phyloP scores from a whole-genome alignment of 1,284 basidiomycete genomes.

The Heterobasidion occidentale region DNA sequence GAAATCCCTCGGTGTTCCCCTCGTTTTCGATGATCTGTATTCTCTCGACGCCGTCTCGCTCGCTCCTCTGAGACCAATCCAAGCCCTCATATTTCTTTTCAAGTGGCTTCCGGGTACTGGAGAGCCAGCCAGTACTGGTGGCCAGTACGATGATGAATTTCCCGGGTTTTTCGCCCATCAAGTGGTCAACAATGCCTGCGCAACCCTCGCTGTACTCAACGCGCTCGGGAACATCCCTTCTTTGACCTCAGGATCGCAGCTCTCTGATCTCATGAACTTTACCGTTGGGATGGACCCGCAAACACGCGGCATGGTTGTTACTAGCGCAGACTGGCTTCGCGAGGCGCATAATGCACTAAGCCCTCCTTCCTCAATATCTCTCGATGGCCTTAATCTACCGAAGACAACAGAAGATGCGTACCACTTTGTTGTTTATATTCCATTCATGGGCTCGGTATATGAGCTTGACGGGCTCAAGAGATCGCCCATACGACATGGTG shows the following conservation, averaged over 20 bases:
- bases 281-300: slow-evolving; percentile 80
- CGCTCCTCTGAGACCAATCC: slow-evolving; percentile 67
- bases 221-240: slow-evolving; percentile 84
- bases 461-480: slow-evolving; percentile 86
- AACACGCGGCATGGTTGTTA: slow-evolving; percentile 78
- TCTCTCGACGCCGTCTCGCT: slow-evolving; percentile 74
- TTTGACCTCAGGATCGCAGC: slow-evolving; percentile 56
- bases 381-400: slow-evolving; percentile 67
- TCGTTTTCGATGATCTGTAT: slow-evolving; percentile 83
- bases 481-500: slow-evolving; percentile 73
- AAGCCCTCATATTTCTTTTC: slow-evolving; percentile 89
- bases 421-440: slow-evolving; percentile 89
- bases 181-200: slow-evolving; percentile 91
- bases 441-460: slow-evolving; percentile 75
- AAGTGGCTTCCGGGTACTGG: slow-evolving; percentile 69
- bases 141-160: slow-evolving; percentile 65
- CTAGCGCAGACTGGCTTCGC: slow-evolving; percentile 79
- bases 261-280: slow-evolving; percentile 72
- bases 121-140: slow-evolving; percentile 37
- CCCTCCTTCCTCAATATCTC: slow-evolving; percentile 76
- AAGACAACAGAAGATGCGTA: slow-evolving; percentile 83
- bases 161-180: slow-evolving; percentile 89
- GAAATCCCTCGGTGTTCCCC: slow-evolving; percentile 63
- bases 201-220: slow-evolving; percentile 88
- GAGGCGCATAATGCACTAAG: slow-evolving; percentile 87